These are phyloP conservation scores for Thelonectria rubi DNA, from an alignment of 2,329 filamentous ascomycete species.

Conservation along the genomic window DNA sequence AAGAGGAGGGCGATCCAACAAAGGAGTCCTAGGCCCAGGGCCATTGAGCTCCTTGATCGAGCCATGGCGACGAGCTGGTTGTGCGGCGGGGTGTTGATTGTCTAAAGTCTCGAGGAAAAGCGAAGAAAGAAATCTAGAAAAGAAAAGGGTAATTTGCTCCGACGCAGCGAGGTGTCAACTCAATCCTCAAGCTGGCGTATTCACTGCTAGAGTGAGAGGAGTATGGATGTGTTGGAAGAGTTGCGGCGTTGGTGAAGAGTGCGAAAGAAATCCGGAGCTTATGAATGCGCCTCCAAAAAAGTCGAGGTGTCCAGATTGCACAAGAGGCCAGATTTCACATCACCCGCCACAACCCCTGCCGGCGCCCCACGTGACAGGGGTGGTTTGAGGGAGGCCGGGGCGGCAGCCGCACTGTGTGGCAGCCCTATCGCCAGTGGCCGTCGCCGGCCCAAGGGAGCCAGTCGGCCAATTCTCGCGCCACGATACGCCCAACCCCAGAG, in stretches of 20 bases:
- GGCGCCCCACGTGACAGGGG: conserved; percentile 48
- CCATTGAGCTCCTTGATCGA: conserved; percentile 72
- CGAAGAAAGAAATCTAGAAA: conserved; percentile 33
- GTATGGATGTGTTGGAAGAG: conserved; percentile 44
- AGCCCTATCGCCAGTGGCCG: conserved; percentile 25
- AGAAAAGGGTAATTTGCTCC: conserved; percentile 36
- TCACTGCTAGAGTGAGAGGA: conserved; percentile 42
- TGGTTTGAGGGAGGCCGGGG: conserved; percentile 9
- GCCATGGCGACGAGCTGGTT: conserved; percentile 54
- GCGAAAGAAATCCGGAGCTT: conserved; percentile 47
- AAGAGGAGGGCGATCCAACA: conserved; percentile 93
- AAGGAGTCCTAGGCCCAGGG: conserved; percentile 85
- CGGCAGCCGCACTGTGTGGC: conserved; percentile 32
- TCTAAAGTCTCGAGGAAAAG: conserved; percentile 27
- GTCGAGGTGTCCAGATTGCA: conserved; percentile 56
- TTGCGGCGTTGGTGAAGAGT: conserved; percentile 16
- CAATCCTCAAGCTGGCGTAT: conserved; percentile 45
- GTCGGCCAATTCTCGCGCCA: not conserved
- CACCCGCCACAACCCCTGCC: conserved; percentile 33
- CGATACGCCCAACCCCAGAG: conserved; percentile 18
- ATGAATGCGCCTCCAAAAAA: conserved; percentile 49
- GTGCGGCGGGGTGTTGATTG: conserved; percentile 31
- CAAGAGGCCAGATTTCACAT: conserved; percentile 62
- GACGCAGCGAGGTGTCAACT: conserved; percentile 40
- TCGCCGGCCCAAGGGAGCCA: not conserved